Evolutionary conservation across 352 stramenopile genomes (phyloP), one percentile per base, ranked within the genome.

Genomic region (Globisporangium splendens): DNA sequence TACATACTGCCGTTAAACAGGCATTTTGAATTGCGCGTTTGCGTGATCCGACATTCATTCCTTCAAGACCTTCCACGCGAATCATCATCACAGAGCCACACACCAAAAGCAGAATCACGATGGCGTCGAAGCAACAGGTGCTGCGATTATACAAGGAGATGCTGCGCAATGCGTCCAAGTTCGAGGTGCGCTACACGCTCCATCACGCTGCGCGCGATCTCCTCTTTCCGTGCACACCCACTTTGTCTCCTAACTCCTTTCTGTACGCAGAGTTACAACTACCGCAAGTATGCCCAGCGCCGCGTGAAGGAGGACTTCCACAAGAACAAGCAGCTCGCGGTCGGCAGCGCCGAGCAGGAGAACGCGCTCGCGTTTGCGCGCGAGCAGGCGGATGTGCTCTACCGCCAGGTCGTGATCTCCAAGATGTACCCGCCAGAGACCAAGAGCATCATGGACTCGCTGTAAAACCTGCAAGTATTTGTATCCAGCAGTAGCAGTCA

Each of bases 291-390:
- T 65, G 73, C 77, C 28, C 55, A 70, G 41, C 77, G 79, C 41
- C 82, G 82, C 59, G 66, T 91, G 52, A 82, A 81, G 57, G 75
- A 88, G 47, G 79, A 89, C n/a, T 91, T 91, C 59, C 82, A 65
- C 64, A 83, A 82, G 70, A 77, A 89, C 62, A 81, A 77, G 61
- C 46, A 56, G 13, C 66, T 91, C 3, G 24, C 69, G 31, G 22
- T 53, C 4, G 80, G 69, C 42, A 83, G 75, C 42, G 47, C 61
- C 1, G 82, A 88, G 51, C 79, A 86, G 59, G 39, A 88, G 59
- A 49, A 79, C 61, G 72, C 71, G 35, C 59, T 91, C 2, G 66
- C 46, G 21, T 59, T 71, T 28, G 82, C 66, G 24, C 63, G 61
- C 18, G 65, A 85, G 61, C 77, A 91, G 55, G 75, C 77, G 8